A percentile compares a stretch with the other conserved stretches of the same genome.
Evolutionary conservation across 2,329 filamentous ascomycete genomes (phyloP).

Genomic region (Stachybotrys elegans): DNA sequence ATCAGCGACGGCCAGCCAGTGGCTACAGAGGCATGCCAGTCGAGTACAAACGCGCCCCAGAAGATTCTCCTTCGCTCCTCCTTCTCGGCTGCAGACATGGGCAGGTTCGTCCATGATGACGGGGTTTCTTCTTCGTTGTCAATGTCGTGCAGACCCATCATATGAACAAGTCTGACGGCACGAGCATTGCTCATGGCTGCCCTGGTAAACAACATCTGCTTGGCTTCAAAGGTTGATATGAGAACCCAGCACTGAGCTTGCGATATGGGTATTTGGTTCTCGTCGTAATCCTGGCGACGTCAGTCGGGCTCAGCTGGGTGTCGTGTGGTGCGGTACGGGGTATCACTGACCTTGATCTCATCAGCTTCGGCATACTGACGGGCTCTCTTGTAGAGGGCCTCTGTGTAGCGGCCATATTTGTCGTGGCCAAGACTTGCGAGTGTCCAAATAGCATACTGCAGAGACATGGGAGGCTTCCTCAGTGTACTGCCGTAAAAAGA

Average conservation of each 20-base stretch:
- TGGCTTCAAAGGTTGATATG: conserved; percentile 75
- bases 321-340: too few species aligned
- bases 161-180: conserved; percentile 65
- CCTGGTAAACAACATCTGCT: conserved; percentile 76
- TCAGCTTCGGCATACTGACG: conserved; percentile 79
- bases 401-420: conserved; percentile 67
- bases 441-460: conserved; percentile 88
- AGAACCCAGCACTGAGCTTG: conserved; percentile 79
- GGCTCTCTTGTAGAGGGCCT: conserved; percentile 75
- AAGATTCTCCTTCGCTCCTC: conserved; percentile 77
- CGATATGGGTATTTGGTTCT: conserved; percentile 71
- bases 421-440: conserved; percentile 66
- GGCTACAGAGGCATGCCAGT: conserved; percentile 80
- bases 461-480: conserved; percentile 72
- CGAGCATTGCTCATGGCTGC: conserved; percentile 78
- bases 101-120: too few species aligned
- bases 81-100: conserved; percentile 62
- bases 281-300: conserved; percentile 58
- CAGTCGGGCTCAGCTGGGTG: background rate
- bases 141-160: conserved; percentile 79
- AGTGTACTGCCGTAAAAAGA: conserved; percentile 67
- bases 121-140: conserved; percentile 66
- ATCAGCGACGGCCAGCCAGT: conserved; percentile 87
- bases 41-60: conserved; percentile 78
- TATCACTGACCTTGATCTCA: conserved; percentile 68